Percentiles rank a stretch among this genome's conserved stretches.
Conservation (phyloP, 805 yeast species). For the Komagataella phaffii region DNA sequence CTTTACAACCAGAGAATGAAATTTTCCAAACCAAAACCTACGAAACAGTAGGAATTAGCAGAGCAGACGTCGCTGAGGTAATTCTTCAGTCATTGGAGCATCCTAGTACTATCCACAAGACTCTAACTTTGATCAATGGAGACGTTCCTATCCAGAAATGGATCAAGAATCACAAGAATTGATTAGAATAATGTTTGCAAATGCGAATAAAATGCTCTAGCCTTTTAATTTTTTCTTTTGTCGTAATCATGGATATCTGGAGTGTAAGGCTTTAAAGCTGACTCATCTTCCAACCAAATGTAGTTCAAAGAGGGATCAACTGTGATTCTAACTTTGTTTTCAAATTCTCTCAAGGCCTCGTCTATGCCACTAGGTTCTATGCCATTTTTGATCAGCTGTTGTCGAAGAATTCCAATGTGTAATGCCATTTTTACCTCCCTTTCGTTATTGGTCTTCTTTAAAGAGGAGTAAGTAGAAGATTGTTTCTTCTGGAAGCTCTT, state of each 20-base stretch:
- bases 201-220: not conserved
- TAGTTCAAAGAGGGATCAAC: not conserved
- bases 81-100: slow-evolving; percentile 23
- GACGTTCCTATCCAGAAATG: slow-evolving; percentile 11
- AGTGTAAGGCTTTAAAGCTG: slow-evolving; percentile 24
- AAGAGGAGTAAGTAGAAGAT: not conserved
- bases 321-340: slow-evolving; percentile 29
- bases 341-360: slow-evolving; percentile 39
- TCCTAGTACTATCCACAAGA: slow-evolving; percentile 24
- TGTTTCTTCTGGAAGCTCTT: slow-evolving; percentile 36
- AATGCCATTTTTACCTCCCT: slow-evolving; percentile 47
- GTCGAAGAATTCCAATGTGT: slow-evolving; percentile 52
- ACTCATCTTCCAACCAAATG: not conserved
- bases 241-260: slow-evolving; percentile 56
- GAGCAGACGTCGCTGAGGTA: slow-evolving; percentile 44
- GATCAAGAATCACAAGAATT: not conserved
- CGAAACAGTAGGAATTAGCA: slow-evolving; percentile 13
- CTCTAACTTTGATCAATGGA: slow-evolving; percentile 32
- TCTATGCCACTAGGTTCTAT: slow-evolving; percentile 38
- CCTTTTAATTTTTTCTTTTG: not conserved
- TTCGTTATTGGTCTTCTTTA: slow-evolving; percentile 7
- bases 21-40: slow-evolving; percentile 4
- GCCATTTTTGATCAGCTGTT: slow-evolving; percentile 46
- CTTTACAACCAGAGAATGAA: slow-evolving; percentile 16
- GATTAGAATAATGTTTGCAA: not conserved